Base-by-base conservation (phyloP, 139 green algal species). In the Coelastrella sp. region DNA sequence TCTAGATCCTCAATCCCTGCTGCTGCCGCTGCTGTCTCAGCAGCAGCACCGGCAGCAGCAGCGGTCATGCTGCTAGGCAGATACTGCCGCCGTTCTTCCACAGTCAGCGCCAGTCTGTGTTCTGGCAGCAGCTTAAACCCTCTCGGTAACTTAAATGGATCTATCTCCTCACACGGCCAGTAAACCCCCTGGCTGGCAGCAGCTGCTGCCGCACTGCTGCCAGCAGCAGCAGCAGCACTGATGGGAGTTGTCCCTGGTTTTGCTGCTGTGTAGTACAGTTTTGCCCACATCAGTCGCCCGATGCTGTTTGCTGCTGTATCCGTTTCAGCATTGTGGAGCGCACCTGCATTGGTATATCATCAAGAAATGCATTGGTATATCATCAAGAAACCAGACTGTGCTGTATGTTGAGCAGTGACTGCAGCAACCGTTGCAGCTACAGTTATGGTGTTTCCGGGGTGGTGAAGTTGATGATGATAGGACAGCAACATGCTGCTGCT, bases 101-200 rank as follows among this genome's bases (percentile, higher is more conserved):
- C 13, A 8, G 32, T 84, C 75, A 96, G 92, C 5, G 74, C 80
- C 17, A 77, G 59, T 14, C 93, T 85, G 73, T 93, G 89, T 56
- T 91, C 87, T 3, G 80, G 61, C 10, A 92, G 91, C 57, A 97
- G 87, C 60, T 75, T 92, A 56, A 94, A 92, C 4, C 93, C 94
- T 65, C 80, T 61, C 5, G 89, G 89, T 3, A 85, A 86, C 22
- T 79, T 61, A 16, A 93, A 92, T 56, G 95, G 95, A 90, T 97
- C 93, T 32, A 97, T 83, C 20, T 92, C 93, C 85, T 97, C 93
- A 10, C 81, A 94, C 3, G 96, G 95, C 96, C 95, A 97, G 89
- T 71, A 94, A 19, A 78, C 60, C 8, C 20, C 23, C 7, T 19
- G 19, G 22, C 19, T 5, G 20, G 7, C 66, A 78, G 20, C 57